phyloP scores from a whole-genome alignment of 2,329 filamentous ascomycete species.

The Penicillium occitanis region DNA sequence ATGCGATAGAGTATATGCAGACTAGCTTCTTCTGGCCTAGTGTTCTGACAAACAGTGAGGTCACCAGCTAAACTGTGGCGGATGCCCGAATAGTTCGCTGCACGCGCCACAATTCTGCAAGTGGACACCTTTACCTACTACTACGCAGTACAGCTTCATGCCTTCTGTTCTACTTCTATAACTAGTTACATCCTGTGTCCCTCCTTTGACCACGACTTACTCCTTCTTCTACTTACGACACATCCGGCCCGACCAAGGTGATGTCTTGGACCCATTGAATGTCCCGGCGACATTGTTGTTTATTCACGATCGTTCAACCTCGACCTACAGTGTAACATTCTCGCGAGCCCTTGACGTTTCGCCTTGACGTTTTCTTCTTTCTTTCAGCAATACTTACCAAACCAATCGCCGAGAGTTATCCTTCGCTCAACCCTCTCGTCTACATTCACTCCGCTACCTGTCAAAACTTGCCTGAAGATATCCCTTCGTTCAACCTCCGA shows the following conservation, averaged over 20 bases:
- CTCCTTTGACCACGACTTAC: not conserved
- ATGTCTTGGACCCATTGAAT: slow-evolving; percentile 16
- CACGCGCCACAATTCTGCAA: slow-evolving; percentile 9
- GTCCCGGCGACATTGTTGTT: slow-evolving; percentile 21
- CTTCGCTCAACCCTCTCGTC: not conserved
- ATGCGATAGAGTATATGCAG: not conserved
- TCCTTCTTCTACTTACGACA: not conserved
- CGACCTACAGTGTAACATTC: not conserved
- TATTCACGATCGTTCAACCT: slow-evolving; percentile 7
- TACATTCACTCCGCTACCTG: not conserved
- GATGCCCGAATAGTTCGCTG: not conserved
- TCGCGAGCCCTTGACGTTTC: slow-evolving; percentile 5
- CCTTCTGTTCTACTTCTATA: not conserved
- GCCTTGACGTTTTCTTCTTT: not conserved
- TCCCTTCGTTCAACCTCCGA: slow-evolving; percentile 3
- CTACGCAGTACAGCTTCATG: not conserved
- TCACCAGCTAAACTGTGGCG: slow-evolving; percentile 12
- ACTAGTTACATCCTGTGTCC: not conserved
- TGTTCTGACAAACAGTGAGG: not conserved
- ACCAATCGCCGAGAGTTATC: not conserved
- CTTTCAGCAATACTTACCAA: not conserved
- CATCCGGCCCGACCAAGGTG: not conserved
- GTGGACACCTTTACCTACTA: slow-evolving; percentile 7
- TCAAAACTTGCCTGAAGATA: not conserved
- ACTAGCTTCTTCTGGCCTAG: not conserved